Evolutionary conservation across 2,329 filamentous ascomycete species (phyloP), one percentile per base, ranked within the genome.

Genomic region (Madurella fahalii): DNA sequence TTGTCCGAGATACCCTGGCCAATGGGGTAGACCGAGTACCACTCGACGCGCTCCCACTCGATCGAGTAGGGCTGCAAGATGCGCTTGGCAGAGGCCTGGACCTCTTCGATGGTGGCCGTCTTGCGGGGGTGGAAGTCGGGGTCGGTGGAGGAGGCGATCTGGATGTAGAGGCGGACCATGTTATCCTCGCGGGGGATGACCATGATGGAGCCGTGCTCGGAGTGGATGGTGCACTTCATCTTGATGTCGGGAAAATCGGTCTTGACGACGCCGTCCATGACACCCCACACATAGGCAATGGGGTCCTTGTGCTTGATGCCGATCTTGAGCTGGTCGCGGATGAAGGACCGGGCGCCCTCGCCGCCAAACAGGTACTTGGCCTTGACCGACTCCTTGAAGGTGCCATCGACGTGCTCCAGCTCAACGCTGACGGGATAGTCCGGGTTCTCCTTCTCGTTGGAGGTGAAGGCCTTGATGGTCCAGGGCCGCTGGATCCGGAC

Each of bases 371-470:
- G 72, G 58, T 90, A 88, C 67, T 87, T 89, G 25, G 85, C 77
- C 45, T 79, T 77, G 12, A 89, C 71, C 0, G 74, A 91, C 72
- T 95, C 87, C 39, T 77, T 77, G 9, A 77, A 53, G 18, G 82
- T 82, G 31, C 89, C 89, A 64, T 95, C 87, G 13, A 91, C 77
- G 63, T 92, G 87, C 66, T 86, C 83, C 46, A 96, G 73, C 55
- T 84, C 78, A 30, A 96, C 90, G 61, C 89, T 80, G 1, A 96
- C 88, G 1, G 91, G 92, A 66, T 94, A 95, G 20, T 83, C 81
- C 1, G 77, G 67, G 60, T 84, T 74, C 4, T 65, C 68, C 41
- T 77, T 72, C 61, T 82, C 77, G 58, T 86, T 77, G 5, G 84
- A 81, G 41, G 68, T 75, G 64, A 87, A 88, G 7, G 77, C 77